Percentiles rank a stretch among this genome's conserved stretches.
Conservation (phyloP, 768 basidiomycete species). For the Sarcomyxa edulis region DNA sequence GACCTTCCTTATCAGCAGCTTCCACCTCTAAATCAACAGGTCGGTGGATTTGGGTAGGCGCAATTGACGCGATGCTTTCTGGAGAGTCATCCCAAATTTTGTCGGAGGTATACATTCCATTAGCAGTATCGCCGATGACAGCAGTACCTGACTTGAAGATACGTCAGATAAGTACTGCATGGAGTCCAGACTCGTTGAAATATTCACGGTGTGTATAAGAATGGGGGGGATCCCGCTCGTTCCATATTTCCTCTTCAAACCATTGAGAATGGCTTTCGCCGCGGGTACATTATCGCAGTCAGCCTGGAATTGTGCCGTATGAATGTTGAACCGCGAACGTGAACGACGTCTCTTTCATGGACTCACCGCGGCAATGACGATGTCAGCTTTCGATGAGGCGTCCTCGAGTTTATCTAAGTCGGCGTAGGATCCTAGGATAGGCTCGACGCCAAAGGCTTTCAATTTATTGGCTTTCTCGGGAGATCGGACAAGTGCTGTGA, state of each 20-base stretch:
- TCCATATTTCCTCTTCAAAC: slow-evolving; percentile 31
- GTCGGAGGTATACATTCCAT: slow-evolving; percentile 1
- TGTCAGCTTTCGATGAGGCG: slow-evolving; percentile 21
- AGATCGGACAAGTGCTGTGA: slow-evolving; percentile 22
- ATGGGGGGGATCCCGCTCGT: slow-evolving; percentile 27
- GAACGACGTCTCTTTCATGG: no score
- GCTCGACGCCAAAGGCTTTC: slow-evolving; percentile 14
- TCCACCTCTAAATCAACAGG: slow-evolving; percentile 29
- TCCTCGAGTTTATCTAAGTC: slow-evolving; percentile 21
- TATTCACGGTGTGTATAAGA: slow-evolving; percentile 45
- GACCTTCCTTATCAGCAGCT: slow-evolving; percentile 34
- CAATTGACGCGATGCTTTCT: slow-evolving; percentile 25
- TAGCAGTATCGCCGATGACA: slow-evolving; percentile 2
- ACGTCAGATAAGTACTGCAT: slow-evolving; percentile 10
- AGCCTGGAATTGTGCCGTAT: no score
- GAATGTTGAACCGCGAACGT: no score
- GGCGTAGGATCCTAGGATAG: slow-evolving; percentile 25
- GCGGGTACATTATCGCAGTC: slow-evolving; percentile 34
- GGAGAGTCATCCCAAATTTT: slow-evolving; percentile 27
- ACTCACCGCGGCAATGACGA: slow-evolving; percentile 26
- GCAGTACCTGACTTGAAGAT: no score
- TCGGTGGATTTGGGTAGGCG: slow-evolving; percentile 28
- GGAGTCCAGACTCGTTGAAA: no score
- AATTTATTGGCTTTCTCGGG: slow-evolving; percentile 22
- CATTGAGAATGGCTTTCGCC: slow-evolving; percentile 34